Base-by-base conservation (phyloP, 306 rosid genomes). In the Gastrolobium bilobum region DNA sequence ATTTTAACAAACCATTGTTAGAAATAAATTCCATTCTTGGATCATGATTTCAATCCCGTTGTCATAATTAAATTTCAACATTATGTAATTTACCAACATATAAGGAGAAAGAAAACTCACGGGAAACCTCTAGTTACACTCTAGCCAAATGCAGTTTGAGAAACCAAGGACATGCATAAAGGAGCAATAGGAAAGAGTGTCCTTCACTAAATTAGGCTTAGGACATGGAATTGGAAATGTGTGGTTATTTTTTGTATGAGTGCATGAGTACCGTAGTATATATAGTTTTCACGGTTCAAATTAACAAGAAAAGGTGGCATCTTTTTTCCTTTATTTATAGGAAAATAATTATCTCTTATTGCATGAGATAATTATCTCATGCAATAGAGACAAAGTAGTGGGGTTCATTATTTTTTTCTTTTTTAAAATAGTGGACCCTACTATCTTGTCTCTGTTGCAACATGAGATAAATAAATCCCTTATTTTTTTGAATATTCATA, bases 111-210 rank as follows among this genome's bases (percentile, higher is more conserved):
- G 30, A 65, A 53, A 10, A 66, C 58, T 77, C 47, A 54, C 51
- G n/a, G 2, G 11, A 51, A 50, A 64, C 62, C 62, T 76, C 0
- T 46, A 48, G 63, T 34, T 75, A 14, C 8, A 42, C 68, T 71
- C 52, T 44, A 34, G 56, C 48, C 79, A 61, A 75, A 61, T 75
- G 62, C 51, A 64, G 81, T 30, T 77, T 77, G 74, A 65, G 81
- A 52, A 77, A 65, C 8, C 56, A 39, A 52, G 56, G 26, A 39
- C 66, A 7, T 52, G 44, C 81, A 8, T 13, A 39, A 39, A 11
- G 13, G 54, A 76, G 20, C 54, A 33, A 29, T 63, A 64, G 64
- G 73, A 39, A 39, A 38, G 44, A 64, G 26, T 38, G 20, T 6
- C 62, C 63, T 50, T 56, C 11, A 50, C n/a, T 8, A 59, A 26